Conservation (phyloP, 1,139 yeast species). For the Zygoascus meyerae region DNA sequence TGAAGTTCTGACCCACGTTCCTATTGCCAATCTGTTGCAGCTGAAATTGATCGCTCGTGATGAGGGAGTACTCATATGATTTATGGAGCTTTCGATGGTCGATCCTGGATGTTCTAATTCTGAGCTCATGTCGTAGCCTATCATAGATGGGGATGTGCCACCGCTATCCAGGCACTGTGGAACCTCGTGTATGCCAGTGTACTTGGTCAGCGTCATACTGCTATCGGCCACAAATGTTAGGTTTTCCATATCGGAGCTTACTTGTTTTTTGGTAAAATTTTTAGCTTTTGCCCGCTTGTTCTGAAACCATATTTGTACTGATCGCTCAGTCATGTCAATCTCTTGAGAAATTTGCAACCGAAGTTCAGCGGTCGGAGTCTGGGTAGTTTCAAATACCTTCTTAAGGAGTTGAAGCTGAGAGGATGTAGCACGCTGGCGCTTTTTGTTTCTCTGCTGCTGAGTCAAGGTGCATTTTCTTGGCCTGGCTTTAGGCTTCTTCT, state of each 20-base stretch:
- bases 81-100: too few relatives aligned
- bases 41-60: conserved; percentile 14
- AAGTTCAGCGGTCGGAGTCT: conserved; percentile 42
- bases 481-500: conserved; percentile 10
- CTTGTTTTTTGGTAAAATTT: conserved; percentile 30
- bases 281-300: conserved; percentile 80
- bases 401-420: conserved; percentile 68
- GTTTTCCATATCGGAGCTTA: conserved; percentile 5
- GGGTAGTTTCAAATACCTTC: conserved; percentile 61
- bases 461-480: conserved; percentile 32
- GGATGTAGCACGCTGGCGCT: conserved; percentile 62
- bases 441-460: conserved; percentile 38
- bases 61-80: neutral
- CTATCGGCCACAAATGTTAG: conserved; percentile 2
- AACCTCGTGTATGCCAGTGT: conserved; percentile 2
- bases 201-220: conserved; percentile 7
- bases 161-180: neutral
- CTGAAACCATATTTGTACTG: conserved; percentile 94
- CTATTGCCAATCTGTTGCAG: conserved; percentile 28
- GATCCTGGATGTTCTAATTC: too few relatives aligned
- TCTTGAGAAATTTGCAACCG: conserved; percentile 66
- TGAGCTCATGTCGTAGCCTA: neutral
- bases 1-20: conserved; percentile 30
- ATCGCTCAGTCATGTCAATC: conserved; percentile 85
- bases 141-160: neutral